Conservation (phyloP, 225 moss, liverwort and hornwort genomes). For the Polytrichum formosum region DNA sequence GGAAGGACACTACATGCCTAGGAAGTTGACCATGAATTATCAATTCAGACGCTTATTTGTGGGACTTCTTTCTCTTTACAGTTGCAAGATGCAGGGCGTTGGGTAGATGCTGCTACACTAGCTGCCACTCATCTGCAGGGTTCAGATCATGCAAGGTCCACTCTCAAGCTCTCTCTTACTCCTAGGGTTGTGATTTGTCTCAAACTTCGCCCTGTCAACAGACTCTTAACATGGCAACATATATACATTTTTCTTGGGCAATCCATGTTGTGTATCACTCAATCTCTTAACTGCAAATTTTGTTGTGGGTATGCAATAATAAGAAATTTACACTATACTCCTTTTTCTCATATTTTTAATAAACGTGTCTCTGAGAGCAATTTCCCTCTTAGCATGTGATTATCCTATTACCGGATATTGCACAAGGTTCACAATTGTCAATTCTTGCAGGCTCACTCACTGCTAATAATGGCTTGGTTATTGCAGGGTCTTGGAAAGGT, state of each 20-base stretch:
- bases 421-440: background rate
- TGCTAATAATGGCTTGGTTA: background rate
- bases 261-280: background rate
- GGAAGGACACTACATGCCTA: background rate
- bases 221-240: background rate
- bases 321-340: no score
- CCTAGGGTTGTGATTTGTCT: no score
- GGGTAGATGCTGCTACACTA: conserved; percentile 93
- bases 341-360: no score
- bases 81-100: conserved; percentile 99
- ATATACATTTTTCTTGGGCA: background rate
- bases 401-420: background rate
- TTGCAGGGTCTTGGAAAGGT: conserved; percentile 94
- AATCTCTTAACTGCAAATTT: background rate
- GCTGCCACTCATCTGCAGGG: conserved; percentile 93
- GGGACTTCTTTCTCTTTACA: conserved; percentile 18
- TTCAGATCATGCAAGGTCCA: conserved; percentile 89
- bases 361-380: no score
- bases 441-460: no score
- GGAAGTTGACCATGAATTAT: no score
- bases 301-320: background rate
- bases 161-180: no score
- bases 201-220: no score
- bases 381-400: no score
- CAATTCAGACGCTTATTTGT: no score